Evolutionary conservation across 2,329 filamentous ascomycete genomes (phyloP), one percentile per base, ranked within the genome.

Genomic region (Calonectria hongkongensis): DNA sequence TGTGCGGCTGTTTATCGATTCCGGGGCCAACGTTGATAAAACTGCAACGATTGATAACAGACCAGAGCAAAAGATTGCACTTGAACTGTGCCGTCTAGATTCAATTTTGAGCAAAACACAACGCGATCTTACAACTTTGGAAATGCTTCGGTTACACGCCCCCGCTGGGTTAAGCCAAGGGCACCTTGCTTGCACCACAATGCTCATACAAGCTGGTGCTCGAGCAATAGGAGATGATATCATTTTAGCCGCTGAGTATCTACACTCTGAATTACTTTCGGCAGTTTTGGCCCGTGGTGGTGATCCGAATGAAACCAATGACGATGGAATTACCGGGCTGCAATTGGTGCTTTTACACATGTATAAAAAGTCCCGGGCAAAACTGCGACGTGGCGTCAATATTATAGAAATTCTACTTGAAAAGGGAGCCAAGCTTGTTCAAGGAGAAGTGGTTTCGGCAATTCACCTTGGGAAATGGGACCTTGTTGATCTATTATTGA

Each of bases 371-470:
- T 39, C 8, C 6, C 1, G 4, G n/a, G 7, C 27, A 27, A 66
- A 16, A 10, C 33, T 18, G 21, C 39, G 25, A 18, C 63, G 47
- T 12, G 51, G 21, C 5, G 15, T 47, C 3, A 21, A n/a, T 2
- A 15, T 56, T 28, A 48, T 39, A 16, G n/a, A 18, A 21, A 7
- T 51, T 27, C 43, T 70, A 2, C 18, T 66, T 12, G 30, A 60
- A 48, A 58, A 70, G 7, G 68, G 68, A 7, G 68, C 68, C 13
- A 66, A 25, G 3, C 43, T 50, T 10, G 21, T 36, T 18, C 41
- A 39, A 9, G 68, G 62, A 41, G 68, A 70, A 51, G 41, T 60
- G 9, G 27, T 30, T 7, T 21, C 41, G 0, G 50, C 50, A 7
- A 50, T 47, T 50, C 27, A 16, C 15, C 33, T 33, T 6, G 60